phyloP scores from a whole-genome alignment of 306 rosid genomes.

The Mimosa pudica region DNA sequence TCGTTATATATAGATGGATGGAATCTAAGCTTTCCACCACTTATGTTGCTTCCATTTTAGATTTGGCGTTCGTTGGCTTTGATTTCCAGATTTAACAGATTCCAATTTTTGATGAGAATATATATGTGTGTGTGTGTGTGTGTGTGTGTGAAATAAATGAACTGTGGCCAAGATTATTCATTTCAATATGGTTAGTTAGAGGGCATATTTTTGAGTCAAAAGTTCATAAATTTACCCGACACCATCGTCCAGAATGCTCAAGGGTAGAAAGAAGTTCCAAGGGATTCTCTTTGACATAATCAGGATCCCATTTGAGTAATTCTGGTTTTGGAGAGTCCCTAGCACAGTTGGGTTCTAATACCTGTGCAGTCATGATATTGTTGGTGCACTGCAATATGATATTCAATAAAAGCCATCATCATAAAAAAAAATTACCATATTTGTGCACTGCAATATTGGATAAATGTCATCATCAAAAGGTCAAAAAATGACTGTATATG shows the following conservation, averaged over 20 bases:
- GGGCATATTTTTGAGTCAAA: not conserved
- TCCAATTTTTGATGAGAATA: too few relatives aligned
- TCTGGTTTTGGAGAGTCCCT: not conserved
- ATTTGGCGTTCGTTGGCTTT: too few relatives aligned
- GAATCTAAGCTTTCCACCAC: not conserved
- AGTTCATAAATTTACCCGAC: slow-evolving; percentile 1
- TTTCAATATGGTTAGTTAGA: not conserved
- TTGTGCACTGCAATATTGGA: slow-evolving; percentile 7
- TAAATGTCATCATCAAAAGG: not conserved
- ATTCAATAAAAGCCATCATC: too few relatives aligned
- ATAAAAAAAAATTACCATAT: not conserved
- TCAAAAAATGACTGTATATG: not conserved
- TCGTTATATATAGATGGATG: not conserved
- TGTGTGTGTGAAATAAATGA: too few relatives aligned
- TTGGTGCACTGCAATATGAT: slow-evolving; percentile 11
- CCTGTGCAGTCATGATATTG: not conserved
- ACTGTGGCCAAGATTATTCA: not conserved
- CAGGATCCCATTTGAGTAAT: not conserved
- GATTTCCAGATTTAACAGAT: too few relatives aligned
- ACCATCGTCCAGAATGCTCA: not conserved
- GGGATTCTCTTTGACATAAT: not conserved
- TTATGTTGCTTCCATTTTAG: not conserved
- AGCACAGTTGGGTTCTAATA: slow-evolving; percentile 33
- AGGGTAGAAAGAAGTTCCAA: not conserved
- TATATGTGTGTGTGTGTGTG: too few relatives aligned